Evolutionary conservation across 2,329 filamentous ascomycete species (phyloP).

Genomic region (Diplocarpon rosae): DNA sequence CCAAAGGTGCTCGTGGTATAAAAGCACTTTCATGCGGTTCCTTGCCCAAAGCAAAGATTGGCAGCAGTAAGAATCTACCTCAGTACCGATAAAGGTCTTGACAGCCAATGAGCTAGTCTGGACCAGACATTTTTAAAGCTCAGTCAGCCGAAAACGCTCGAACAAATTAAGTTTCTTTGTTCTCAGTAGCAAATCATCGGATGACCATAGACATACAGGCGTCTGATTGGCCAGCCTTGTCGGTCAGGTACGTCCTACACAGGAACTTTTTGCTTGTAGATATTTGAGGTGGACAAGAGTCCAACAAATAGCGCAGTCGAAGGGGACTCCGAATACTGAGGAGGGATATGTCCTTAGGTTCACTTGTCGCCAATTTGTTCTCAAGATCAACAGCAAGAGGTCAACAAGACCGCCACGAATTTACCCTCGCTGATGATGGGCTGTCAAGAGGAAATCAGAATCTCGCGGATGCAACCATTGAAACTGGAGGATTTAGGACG

Average conservation of each 20-base stretch:
- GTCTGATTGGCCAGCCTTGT: slow-evolving; percentile 8
- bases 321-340: slow-evolving; percentile 19
- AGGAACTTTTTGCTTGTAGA: background rate
- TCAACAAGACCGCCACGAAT: slow-evolving; percentile 19
- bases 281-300: too few species aligned
- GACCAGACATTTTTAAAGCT: too few species aligned
- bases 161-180: too few species aligned
- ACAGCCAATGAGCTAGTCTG: too few species aligned
- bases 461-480: slow-evolving; percentile 26
- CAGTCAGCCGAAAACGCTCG: too few species aligned
- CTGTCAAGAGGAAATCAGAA: slow-evolving; percentile 23
- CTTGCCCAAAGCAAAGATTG: too few species aligned
- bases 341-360: slow-evolving; percentile 45
- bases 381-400: slow-evolving; percentile 27
- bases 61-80: too few species aligned
- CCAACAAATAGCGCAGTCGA: slow-evolving; percentile 2
- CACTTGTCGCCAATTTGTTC: slow-evolving; percentile 41
- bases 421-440: slow-evolving; percentile 29
- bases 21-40: too few species aligned
- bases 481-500: slow-evolving; percentile 15
- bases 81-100: too few species aligned
- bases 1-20: too few species aligned
- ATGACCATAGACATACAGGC: too few species aligned
- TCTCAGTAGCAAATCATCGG: too few species aligned
- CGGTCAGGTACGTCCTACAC: background rate